Evolutionary conservation across 345 rosid species (phyloP), one percentile per base, ranked within the genome.

Genomic region (Fremontodendron californicum): DNA sequence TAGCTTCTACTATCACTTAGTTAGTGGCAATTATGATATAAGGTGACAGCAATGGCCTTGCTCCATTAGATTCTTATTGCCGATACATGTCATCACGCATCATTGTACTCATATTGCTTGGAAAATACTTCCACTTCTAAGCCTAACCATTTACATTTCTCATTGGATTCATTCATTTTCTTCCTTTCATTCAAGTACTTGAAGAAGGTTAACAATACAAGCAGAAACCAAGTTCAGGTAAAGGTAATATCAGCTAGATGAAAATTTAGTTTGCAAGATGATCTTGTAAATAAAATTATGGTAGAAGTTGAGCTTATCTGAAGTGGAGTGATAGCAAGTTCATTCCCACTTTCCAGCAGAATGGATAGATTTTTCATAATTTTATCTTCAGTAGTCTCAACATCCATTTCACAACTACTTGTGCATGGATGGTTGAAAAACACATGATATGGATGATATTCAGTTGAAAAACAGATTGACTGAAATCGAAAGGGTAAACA

Each of bases 61-160:
- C 75, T 21, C 27, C 43, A n/a, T 58, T 63, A 37, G 82, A 80
- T 85, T 80, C 87, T 66, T 60, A 62, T 49, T 65, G 60, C 55
- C 40, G 40, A 35, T 62, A 23, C 78, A 63, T 61, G 49, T 70
- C 81, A 81, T 70, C 67, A 48, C 39, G 37, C 62, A 64, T 70
- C 73, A 75, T 37, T 51, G 64, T 57, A 76, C 64, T 25, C 58
- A 78, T 75, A 72, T 55, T 72, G 10, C 75, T 23, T 19, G 31
- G 42, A 71, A 49, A 52, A 68, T 39, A 3, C 29, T 54, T 54
- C 60, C 27, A n/a, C 31, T 57, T 57, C 5, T 16, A 25, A 10
- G 13, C 7, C 33, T 57, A 57, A 57, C 31, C 16, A 27, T 58
- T 25, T 10, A 12, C 3, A 27, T 58, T 58, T 25, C 31, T 58